Evolutionary conservation across 2,329 filamentous ascomycete species (phyloP).

Genomic region (Calonectria multiphialidica): DNA sequence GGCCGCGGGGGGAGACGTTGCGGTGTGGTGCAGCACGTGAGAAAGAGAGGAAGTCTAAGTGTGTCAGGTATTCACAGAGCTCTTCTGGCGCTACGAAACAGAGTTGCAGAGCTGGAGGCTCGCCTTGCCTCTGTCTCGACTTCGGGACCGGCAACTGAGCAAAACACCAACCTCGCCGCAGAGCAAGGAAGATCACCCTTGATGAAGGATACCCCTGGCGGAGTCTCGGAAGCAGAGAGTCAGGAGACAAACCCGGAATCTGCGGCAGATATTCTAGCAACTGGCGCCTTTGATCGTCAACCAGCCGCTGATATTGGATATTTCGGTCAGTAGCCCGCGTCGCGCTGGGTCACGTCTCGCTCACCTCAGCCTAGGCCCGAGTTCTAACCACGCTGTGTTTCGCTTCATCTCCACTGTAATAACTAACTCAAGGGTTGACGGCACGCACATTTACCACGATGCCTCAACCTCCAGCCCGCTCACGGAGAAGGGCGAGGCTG

Average conservation of each 20-base stretch:
- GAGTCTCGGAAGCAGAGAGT: constrained; percentile 9
- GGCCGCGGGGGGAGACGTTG: background rate
- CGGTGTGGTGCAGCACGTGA: too few species aligned
- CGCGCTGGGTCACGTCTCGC: background rate
- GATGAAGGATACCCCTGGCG: constrained; percentile 10
- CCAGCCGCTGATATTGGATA: constrained; percentile 42
- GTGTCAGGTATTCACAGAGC: constrained; percentile 13
- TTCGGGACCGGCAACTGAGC: background rate
- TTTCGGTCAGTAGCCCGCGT: constrained; percentile 33
- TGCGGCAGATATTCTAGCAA: constrained; percentile 43
- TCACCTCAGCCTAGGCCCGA: constrained; percentile 38
- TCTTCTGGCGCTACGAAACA: constrained; percentile 29
- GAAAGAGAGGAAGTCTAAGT: background rate
- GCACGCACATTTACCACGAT: constrained; percentile 22
- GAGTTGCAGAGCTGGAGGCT: constrained; percentile 38
- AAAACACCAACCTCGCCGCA: background rate
- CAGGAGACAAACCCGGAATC: constrained; percentile 35
- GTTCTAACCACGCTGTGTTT: constrained; percentile 47
- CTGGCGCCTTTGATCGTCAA: constrained; percentile 44
- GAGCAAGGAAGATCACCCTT: constrained; percentile 8
- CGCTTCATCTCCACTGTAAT: constrained; percentile 42
- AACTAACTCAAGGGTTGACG: constrained; percentile 37
- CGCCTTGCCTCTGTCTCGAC: constrained; percentile 27
- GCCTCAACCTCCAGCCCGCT: constrained; percentile 8
- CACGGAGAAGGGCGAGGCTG: constrained; percentile 1